A percentile compares a stretch with the other conserved stretches of the same genome.
Evolutionary conservation across 495 filamentous ascomycete species (phyloP).

Genomic region (Aspergillus nidulans): DNA sequence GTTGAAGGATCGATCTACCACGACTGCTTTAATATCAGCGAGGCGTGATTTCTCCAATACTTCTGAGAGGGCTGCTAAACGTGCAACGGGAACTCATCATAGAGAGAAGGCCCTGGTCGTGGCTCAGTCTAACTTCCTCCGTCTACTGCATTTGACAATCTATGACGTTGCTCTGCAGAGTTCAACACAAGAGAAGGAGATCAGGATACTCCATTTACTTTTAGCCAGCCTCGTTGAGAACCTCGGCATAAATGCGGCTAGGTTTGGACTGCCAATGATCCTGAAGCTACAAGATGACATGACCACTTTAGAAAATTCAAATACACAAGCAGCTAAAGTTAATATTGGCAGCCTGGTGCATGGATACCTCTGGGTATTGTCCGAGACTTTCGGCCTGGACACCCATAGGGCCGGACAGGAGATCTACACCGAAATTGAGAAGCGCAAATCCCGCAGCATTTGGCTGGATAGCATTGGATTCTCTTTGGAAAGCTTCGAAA

Average conservation of each 20-base stretch:
- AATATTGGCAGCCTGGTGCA: constrained; percentile 78
- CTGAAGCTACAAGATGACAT: constrained; percentile 82
- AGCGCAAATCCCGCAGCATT: constrained; percentile 62
- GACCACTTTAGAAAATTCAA: constrained; percentile 50
- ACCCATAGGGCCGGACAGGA: constrained; percentile 58
- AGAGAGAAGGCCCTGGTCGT: constrained; percentile 54
- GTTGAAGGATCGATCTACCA: constrained; percentile 54
- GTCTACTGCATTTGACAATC: constrained; percentile 78
- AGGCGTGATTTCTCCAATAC: constrained; percentile 26
- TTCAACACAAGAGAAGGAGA: constrained; percentile 63
- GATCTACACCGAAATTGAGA: constrained; percentile 70
- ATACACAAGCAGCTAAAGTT: constrained; percentile 57
- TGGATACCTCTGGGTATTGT: constrained; percentile 78
- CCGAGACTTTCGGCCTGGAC: constrained; percentile 73
- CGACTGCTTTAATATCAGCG: constrained; percentile 26
- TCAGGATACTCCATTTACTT: constrained; percentile 70
- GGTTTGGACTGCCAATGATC: constrained; percentile 80
- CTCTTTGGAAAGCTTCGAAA: constrained; percentile 49
- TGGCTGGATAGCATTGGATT: constrained; percentile 67
- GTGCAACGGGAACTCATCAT: constrained; percentile 46
- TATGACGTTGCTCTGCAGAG: constrained; percentile 78
- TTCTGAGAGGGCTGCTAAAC: constrained; percentile 46
- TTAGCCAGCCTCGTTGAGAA: constrained; percentile 66
- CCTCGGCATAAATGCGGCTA: constrained; percentile 78
- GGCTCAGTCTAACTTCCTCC: constrained; percentile 65